Evolutionary conservation across 305 asterid species (phyloP).

Genomic region (Solanum hybrid): DNA sequence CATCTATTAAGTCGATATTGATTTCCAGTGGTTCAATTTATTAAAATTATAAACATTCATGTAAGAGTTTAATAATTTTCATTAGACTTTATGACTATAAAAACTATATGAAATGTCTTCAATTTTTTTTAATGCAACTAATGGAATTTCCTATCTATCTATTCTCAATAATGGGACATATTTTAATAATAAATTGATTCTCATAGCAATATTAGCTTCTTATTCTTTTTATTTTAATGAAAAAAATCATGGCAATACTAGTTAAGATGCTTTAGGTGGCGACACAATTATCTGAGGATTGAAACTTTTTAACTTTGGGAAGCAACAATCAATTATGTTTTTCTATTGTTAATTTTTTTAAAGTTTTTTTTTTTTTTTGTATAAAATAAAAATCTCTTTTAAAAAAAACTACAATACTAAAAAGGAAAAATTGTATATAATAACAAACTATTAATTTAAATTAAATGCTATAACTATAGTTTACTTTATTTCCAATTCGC

Average conservation of each 20-base stretch:
- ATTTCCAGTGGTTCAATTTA: neutral
- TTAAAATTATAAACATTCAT: neutral
- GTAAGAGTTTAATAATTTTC: neutral
- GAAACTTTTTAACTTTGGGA: no score
- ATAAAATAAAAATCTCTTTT: no score
- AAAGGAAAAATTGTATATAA: no score
- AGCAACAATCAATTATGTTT: no score
- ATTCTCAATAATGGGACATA: neutral
- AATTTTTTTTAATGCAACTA: neutral
- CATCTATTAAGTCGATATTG: neutral
- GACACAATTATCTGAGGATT: neutral
- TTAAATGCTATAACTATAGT: no score
- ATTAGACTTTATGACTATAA: neutral
- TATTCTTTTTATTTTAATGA: neutral
- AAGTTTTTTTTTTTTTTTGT: no score
- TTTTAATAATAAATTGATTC: neutral
- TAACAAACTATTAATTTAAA: no score
- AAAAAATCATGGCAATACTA: neutral
- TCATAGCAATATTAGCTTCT: neutral
- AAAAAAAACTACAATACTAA: no score
- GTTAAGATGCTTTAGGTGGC: neutral
- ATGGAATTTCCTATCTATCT: neutral
- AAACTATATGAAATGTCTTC: neutral
- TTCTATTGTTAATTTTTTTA: no score
- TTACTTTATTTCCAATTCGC: no score